Evolutionary conservation across 2,329 filamentous ascomycete genomes (phyloP), one percentile per base, ranked within the genome.

Genomic region (Verticillium klebahnii): DNA sequence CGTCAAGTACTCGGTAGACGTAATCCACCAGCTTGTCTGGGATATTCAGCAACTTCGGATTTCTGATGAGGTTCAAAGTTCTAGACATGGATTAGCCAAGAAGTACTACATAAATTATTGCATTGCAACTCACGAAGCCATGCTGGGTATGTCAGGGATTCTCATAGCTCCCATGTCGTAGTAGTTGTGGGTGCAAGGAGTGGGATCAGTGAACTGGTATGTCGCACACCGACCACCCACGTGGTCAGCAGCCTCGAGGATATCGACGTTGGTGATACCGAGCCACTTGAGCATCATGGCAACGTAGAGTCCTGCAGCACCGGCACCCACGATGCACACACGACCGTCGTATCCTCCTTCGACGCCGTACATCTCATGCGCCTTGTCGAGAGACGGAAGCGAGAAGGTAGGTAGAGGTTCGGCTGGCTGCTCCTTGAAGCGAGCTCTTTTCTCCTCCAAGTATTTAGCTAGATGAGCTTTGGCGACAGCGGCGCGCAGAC

Each of bases 111-210:
- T 7, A 57, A n/a, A 2, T n/a, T 4, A 6, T 57, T 60, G 29
- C 29, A 14, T 5, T 69, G 15, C 58, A 65, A 56, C 61, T 65
- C 56, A 17, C 55, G 57, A 29, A 60, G 62, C 32, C 74, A 74
- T 76, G 58, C 67, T 65, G 5, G 63, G 54, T 34, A 69, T 76
- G 5, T 74, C 40, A 0, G 76, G 76, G 61, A 71, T 76, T 17
- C 76, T 65, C 76, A 78, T 78, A 5, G 76, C 75, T 0, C 76
- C 76, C 37, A 78, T 65, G 63, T 78, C 76, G 59, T 77, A 77
- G 63, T 78, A 78, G 63, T 77, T 69, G 58, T 75, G 72, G 54
- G 59, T 11, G 7, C 61, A 58, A 1, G 31, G n/a, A 8, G 36
- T 37, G 5, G 60, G 40, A 1, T 70, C 57, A 55, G 60, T 67